Evolutionary conservation across 352 stramenopile species (phyloP), one percentile per base, ranked within the genome.

Genomic region (Phytophthora capsici): DNA sequence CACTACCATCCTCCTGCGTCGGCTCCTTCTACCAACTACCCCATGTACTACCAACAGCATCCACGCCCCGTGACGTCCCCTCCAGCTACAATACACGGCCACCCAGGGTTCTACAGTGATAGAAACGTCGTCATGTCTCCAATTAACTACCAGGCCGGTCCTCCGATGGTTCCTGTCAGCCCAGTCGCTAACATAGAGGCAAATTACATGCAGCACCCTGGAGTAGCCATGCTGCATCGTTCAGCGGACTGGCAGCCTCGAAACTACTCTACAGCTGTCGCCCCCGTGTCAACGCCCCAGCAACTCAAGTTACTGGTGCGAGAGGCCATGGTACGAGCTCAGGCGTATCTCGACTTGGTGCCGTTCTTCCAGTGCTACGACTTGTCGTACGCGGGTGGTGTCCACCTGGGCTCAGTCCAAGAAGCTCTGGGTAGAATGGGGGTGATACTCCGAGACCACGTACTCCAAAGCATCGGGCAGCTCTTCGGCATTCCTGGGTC

Each of bases 331-430:
- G 69, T 77, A 36, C 67, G 73, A 28, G 75, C 75, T 2, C 80
- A 84, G 26, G 60, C 71, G 13, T 86, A 78, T 37, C 38, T 82
- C 12, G 75, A 88, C 26, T 46, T 88, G 8, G 55, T 73, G 0
- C 68, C 75, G 14, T 81, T 91, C 36, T 83, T 89, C 49, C 73
- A 75, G 50, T 76, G 70, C 22, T 87, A 84, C 49, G 82, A 91
- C 32, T 36, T 67, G n/a, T 55, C 65, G 12, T 63, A 66, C 14
- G 45, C 54, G 0, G 82, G 82, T 6, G 59, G 66, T 0, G 63
- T 91, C 8, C 72, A 74, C 1, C 47, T 84, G 4, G 66, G 69
- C 2, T 61, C 68, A 4, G 41, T 91, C 8, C 79, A 91, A 32
- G 77, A 88, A 30, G 75, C 73, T 9, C 63, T 91, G 4, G 53